Evolutionary conservation across 106 monocot species (phyloP).

Genomic region (Dendrobium huoshanense): DNA sequence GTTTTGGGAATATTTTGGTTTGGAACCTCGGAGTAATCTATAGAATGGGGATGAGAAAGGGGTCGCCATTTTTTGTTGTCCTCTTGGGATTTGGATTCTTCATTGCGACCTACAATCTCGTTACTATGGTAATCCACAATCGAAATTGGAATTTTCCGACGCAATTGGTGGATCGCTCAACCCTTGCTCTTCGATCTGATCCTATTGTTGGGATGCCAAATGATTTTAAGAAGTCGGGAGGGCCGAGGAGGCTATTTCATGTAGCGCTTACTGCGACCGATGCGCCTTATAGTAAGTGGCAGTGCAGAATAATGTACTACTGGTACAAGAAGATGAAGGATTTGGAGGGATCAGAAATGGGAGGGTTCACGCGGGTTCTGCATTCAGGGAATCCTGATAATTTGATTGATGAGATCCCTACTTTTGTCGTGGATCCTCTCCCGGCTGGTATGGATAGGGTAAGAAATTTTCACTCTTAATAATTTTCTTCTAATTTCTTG

Average conservation of each 20-base stretch:
- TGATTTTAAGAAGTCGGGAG: conserved; percentile 5
- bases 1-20: not conserved
- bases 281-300: conserved; percentile 58
- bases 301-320: conserved; percentile 66
- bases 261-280: conserved; percentile 56
- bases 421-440: conserved; percentile 57
- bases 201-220: conserved; percentile 10
- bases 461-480: not conserved
- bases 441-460: conserved; percentile 60
- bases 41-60: conserved; percentile 4
- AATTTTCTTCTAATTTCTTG: conserved; percentile 1
- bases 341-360: conserved; percentile 48
- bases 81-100: conserved; percentile 26
- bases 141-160: conserved; percentile 1
- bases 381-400: conserved; percentile 48
- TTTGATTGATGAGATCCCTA: conserved; percentile 62
- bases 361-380: conserved; percentile 57
- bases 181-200: conserved; percentile 1
- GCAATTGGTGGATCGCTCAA: not conserved
- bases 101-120: conserved; percentile 28
- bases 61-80: conserved; percentile 15
- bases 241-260: conserved; percentile 31
- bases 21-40: not conserved
- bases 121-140: conserved; percentile 20
- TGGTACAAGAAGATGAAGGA: conserved; percentile 52